Percentiles rank a stretch among this genome's conserved stretches.
phyloP scores from a whole-genome alignment of 1,284 basidiomycete species.

The Chalciporus sp. region DNA sequence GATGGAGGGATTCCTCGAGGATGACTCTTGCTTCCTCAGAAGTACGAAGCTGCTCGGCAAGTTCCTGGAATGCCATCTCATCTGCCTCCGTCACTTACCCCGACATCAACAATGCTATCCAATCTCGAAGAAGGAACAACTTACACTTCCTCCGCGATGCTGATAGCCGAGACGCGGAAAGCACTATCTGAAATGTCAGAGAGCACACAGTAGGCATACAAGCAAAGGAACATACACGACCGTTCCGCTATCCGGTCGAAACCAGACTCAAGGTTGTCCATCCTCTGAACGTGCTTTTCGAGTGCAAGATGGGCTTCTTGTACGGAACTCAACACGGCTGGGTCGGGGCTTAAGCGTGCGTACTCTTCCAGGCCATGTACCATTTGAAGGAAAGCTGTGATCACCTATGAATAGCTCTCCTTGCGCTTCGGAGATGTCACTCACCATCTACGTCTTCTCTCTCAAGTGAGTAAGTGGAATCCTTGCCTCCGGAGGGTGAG shows the following conservation, averaged over 20 bases:
- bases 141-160: conserved; percentile 68
- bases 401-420: not conserved
- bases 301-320: conserved; percentile 61
- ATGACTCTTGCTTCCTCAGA: conserved; percentile 54
- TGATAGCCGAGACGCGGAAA: conserved; percentile 70
- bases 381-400: conserved; percentile 59
- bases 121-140: conserved; percentile 29
- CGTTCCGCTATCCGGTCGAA: conserved; percentile 83
- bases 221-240: conserved; percentile 55
- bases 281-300: conserved; percentile 69
- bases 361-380: conserved; percentile 68
- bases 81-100: conserved; percentile 63
- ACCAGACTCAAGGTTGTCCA: conserved; percentile 74
- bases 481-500: conserved; percentile 59
- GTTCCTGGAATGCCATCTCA: conserved; percentile 68
- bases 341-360: conserved; percentile 46
- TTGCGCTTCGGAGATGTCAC: conserved; percentile 18
- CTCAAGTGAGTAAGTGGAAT: conserved; percentile 63
- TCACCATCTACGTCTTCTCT: conserved; percentile 74
- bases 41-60: conserved; percentile 62
- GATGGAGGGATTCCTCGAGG: conserved; percentile 54
- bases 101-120: conserved; percentile 8
- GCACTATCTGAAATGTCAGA: conserved; percentile 41
- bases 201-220: conserved; percentile 3
- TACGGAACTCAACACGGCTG: conserved; percentile 55